phyloP scores from a whole-genome alignment of 2,329 filamentous ascomycete species.

The Colletotrichum falcatum region DNA sequence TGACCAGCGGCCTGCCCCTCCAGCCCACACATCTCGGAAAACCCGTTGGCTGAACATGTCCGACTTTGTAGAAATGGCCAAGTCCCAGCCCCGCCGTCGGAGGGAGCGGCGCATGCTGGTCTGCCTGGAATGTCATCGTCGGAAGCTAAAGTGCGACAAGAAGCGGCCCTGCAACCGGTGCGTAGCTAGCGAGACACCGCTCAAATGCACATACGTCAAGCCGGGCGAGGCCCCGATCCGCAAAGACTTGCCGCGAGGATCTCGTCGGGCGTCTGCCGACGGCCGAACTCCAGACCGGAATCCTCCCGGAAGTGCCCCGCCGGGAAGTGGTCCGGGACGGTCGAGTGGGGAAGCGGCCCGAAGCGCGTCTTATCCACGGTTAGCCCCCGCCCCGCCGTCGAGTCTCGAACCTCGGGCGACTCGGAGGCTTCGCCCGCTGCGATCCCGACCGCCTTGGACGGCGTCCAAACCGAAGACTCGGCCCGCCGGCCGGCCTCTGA shows the following conservation, averaged over 20 bases:
- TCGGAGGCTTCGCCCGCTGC: neutral
- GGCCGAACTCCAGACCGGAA: neutral
- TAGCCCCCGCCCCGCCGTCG: neutral
- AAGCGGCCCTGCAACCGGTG: neutral
- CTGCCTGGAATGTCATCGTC: constrained; percentile 24
- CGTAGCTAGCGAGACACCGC: neutral
- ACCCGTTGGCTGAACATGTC: neutral
- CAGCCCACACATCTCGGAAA: neutral
- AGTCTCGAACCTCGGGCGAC: neutral
- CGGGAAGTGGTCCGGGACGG: neutral
- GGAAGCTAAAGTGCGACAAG: constrained; percentile 24
- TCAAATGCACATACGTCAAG: constrained; percentile 1
- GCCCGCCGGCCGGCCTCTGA: neutral
- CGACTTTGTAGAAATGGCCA: neutral
- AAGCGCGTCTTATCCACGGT: neutral
- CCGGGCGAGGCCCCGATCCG: neutral
- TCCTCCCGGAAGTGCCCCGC: neutral
- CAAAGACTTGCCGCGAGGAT: neutral
- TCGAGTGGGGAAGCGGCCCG: neutral
- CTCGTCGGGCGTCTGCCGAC: neutral
- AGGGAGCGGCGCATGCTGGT: constrained; percentile 22
- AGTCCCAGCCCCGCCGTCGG: constrained; percentile 1
- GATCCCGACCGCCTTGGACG: neutral
- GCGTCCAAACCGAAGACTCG: neutral
- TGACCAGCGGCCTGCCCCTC: neutral